Conservation (phyloP, 202 grass and related monocot species). For the Schoenoplectus tabernaemontani region DNA sequence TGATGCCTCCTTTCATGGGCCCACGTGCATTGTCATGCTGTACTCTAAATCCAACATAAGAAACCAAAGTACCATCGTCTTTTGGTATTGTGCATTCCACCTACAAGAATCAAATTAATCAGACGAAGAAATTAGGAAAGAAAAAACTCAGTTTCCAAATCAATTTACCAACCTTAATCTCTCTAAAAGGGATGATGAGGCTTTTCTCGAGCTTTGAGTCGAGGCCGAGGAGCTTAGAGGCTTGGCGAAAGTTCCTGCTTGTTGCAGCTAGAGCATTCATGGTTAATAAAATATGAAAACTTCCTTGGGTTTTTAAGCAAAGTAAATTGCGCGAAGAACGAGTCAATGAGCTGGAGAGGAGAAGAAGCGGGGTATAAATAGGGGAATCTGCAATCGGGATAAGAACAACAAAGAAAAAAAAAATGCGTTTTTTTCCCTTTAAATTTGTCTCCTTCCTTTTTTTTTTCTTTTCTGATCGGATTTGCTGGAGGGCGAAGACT, state of each 20-base stretch:
- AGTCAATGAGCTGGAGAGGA: not conserved
- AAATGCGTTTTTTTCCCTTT: not conserved
- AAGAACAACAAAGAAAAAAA: not conserved
- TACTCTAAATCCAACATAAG: constrained; percentile 80
- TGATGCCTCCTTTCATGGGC: constrained; percentile 97
- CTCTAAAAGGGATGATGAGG: constrained; percentile 86
- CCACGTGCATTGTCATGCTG: constrained; percentile 95
- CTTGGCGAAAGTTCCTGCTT: constrained; percentile 85
- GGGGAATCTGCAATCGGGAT: not conserved
- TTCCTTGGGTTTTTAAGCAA: constrained; percentile 2
- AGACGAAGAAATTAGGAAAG: not conserved
- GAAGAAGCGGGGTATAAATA: not conserved
- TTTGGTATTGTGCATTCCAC: constrained; percentile 97
- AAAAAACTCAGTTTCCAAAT: not conserved
- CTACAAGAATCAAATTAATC: constrained; percentile 24
- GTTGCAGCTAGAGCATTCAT: constrained; percentile 97
- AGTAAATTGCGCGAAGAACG: not conserved
- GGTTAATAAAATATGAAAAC: constrained; percentile 12
- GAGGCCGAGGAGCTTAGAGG: constrained; percentile 63
- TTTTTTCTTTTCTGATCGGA: not conserved
- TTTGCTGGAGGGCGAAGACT: not conserved
- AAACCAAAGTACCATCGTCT: constrained; percentile 73
- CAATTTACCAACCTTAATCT: constrained; percentile 59
- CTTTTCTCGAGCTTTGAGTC: constrained; percentile 97
- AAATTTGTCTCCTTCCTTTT: not conserved